Base-by-base conservation (phyloP, 2,329 filamentous ascomycete genomes). In the Ceratocystis alfenasii region DNA sequence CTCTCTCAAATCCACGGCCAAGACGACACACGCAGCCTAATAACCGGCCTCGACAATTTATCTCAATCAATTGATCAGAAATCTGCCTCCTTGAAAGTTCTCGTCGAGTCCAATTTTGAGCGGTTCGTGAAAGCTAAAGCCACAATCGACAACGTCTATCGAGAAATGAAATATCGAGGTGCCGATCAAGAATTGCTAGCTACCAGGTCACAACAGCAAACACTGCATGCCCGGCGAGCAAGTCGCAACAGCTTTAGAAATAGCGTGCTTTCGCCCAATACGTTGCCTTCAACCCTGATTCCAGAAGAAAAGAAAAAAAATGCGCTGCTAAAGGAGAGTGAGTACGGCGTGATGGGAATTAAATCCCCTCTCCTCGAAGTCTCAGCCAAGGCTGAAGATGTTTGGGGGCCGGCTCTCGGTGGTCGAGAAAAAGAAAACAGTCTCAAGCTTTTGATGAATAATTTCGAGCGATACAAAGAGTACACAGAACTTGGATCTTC, bases 131-230 rank as follows among this genome's bases (percentile, higher is more conserved):
- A 90, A 69, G 94, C 94, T 55, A 99, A 99, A 75, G 90, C 93
- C 20, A 97, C 93, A 6, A 97, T 99, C 72, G 94, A 99, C 77
- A 95, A 95, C 76, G 94, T 99, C 64, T 99, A 99, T 77, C 95
- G 87, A 69, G 94, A 99, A 75, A 99, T 99, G 94, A 96, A 84
- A 80, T 92, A 79, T 70, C 80, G 83, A 60, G 85, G 85, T 10
- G 78, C 74, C 25, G 84, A 87, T 60, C 75, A 77, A 2, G 74
- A 78, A 3, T 72, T 76, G 7, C 72, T 76, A 6, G 78, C 84
- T 28, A 90, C 88, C 74, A 83, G 85, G 71, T 82, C 79, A 68
- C 87, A 83, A 73, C 85, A 86, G 71, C 80, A 86, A 64, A 84
- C 80, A 69, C 20, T 59, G 5, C 67, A 68, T 12, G 62, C 64